Conservation (phyloP, 73 alveolate genomes). For the Urostyla sp. region DNA sequence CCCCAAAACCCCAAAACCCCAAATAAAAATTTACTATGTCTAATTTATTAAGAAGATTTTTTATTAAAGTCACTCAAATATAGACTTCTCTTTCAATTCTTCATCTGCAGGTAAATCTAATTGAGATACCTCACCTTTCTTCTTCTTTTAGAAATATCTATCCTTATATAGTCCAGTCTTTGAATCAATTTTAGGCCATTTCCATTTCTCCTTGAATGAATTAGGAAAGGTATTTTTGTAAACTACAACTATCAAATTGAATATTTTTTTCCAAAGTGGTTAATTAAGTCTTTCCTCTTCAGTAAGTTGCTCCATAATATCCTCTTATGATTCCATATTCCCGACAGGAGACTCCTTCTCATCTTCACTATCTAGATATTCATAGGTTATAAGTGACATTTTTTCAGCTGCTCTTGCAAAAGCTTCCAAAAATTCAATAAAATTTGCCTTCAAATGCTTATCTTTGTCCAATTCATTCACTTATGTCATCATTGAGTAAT, state of each 20-base stretch:
- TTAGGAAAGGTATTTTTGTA: slow-evolving; percentile 40
- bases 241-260: slow-evolving; percentile 39
- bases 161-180: slow-evolving; percentile 58
- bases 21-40: too few species aligned
- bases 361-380: background rate
- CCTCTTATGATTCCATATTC: slow-evolving; percentile 1
- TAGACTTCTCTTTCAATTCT: too few species aligned
- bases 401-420: slow-evolving; percentile 64
- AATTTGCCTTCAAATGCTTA: slow-evolving; percentile 59
- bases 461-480: slow-evolving; percentile 68
- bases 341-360: slow-evolving; percentile 14
- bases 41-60: too few species aligned
- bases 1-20: too few species aligned
- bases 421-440: slow-evolving; percentile 70
- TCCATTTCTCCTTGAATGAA: slow-evolving; percentile 45
- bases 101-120: slow-evolving; percentile 12
- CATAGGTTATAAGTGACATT: slow-evolving; percentile 11
- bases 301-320: slow-evolving; percentile 20
- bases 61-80: too few species aligned
- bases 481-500: slow-evolving; percentile 67
- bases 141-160: slow-evolving; percentile 8
- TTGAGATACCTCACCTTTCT: background rate
- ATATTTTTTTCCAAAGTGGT: slow-evolving; percentile 51
- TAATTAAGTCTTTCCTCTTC: slow-evolving; percentile 45
- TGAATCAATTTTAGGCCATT: slow-evolving; percentile 70